Percentiles rank a stretch among this genome's conserved stretches.
Evolutionary conservation across 257 asterid species (phyloP).

Genomic region (Voacanga thouarsii): DNA sequence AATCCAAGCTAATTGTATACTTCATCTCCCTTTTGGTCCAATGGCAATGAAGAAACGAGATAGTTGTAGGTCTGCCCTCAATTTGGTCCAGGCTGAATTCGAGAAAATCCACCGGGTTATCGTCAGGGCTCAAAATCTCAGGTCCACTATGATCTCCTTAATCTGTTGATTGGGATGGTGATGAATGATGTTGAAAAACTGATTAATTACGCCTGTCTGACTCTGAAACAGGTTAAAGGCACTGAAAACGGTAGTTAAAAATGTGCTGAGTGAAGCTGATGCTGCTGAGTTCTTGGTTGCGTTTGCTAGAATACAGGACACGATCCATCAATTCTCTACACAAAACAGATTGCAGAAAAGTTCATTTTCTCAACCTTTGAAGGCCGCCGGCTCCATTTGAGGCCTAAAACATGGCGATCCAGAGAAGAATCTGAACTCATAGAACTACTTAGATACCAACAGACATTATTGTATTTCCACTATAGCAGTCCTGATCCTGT

Average conservation of each 20-base stretch:
- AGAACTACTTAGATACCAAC: background rate
- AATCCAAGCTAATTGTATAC: constrained; percentile 71
- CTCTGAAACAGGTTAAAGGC: constrained; percentile 50
- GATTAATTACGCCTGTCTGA: background rate
- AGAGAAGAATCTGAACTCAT: background rate
- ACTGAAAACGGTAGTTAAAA: constrained; percentile 56
- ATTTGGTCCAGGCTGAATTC: constrained; percentile 50
- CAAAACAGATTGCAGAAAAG: constrained; percentile 32
- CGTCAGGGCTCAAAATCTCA: constrained; percentile 69
- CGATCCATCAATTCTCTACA: constrained; percentile 46
- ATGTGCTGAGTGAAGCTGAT: constrained; percentile 59
- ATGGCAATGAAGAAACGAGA: constrained; percentile 7
- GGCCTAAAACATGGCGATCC: background rate
- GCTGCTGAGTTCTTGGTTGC: constrained; percentile 83
- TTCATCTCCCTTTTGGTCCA: constrained; percentile 65
- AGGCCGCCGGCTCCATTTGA: background rate
- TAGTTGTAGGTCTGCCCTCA: constrained; percentile 22
- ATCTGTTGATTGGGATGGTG: background rate
- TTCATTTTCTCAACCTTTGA: constrained; percentile 25
- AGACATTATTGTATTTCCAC: too few species aligned
- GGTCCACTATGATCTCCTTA: constrained; percentile 28
- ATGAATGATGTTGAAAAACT: background rate
- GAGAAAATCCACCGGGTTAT: constrained; percentile 62
- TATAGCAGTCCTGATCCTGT: too few species aligned
- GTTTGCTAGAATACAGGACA: constrained; percentile 63